Evolutionary conservation across 371 early-diverging fungal species (phyloP).

Genomic region (Lichtheimia corymbifera): DNA sequence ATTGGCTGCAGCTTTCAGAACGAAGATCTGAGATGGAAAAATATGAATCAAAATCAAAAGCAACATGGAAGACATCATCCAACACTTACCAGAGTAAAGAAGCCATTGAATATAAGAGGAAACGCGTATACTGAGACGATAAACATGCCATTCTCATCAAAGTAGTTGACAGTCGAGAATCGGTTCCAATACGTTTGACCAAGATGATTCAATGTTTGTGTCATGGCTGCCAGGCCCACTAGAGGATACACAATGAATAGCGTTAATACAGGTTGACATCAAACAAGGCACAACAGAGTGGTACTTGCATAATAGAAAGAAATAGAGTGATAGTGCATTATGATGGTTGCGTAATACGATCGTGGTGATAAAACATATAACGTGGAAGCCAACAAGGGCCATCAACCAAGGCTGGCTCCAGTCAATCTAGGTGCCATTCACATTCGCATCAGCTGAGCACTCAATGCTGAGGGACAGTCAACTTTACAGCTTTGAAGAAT

Average conservation of each 20-base stretch:
- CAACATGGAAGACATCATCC: neutral
- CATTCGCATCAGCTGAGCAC: neutral
- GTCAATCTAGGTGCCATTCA: constrained; percentile 31
- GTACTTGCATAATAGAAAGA: constrained; percentile 35
- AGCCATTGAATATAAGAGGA: constrained; percentile 44
- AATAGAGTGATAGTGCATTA: constrained; percentile 27
- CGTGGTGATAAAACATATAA: constrained; percentile 24
- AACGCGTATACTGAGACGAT: constrained; percentile 44
- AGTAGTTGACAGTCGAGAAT: constrained; percentile 45
- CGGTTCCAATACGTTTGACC: constrained; percentile 30
- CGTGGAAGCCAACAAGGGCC: constrained; percentile 37
- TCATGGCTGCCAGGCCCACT: constrained; percentile 42
- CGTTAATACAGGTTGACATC: neutral
- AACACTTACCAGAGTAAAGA: constrained; percentile 38
- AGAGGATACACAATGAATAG: neutral
- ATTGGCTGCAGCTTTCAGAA: constrained; percentile 26
- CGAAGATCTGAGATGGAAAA: constrained; percentile 27
- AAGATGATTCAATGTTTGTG: constrained; percentile 43
- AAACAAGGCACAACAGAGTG: neutral
- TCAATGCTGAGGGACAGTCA: neutral
- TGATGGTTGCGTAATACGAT: constrained; percentile 28
- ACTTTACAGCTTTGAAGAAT: constrained; percentile 29
- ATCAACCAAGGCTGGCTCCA: constrained; percentile 52
- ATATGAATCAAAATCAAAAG: neutral
- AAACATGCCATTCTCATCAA: constrained; percentile 49